Percentiles rank a stretch among this genome's conserved stretches.
Conservation (phyloP, 2,329 filamentous ascomycete species). For the Fusarium circinatum region DNA sequence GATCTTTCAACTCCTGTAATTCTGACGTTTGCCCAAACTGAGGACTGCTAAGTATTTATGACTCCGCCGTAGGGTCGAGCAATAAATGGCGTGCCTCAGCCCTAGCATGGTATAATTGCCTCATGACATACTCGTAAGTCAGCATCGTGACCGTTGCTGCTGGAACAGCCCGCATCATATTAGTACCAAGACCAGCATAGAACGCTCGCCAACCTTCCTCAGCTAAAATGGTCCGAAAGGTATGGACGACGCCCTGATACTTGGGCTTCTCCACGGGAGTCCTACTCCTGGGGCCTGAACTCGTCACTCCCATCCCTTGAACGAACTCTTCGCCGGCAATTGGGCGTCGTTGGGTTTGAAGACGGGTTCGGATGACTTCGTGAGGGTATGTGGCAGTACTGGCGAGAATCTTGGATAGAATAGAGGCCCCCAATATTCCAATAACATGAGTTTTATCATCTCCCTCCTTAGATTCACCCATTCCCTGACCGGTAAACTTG, state of each 20-base stretch:
- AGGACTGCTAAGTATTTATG: conserved; percentile 23
- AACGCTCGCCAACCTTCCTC: conserved; percentile 98
- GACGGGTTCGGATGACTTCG: conserved; percentile 90
- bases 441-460: conserved; percentile 71
- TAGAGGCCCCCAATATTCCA: conserved; percentile 87
- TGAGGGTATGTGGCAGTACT: conserved; percentile 97
- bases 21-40: background rate
- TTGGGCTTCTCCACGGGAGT: conserved; percentile 53
- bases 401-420: conserved; percentile 92
- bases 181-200: conserved; percentile 96
- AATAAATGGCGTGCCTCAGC: conserved; percentile 49
- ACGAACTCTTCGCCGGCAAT: conserved; percentile 64
- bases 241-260: conserved; percentile 84
- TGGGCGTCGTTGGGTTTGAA: conserved; percentile 91
- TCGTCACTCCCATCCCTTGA: conserved; percentile 60
- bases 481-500: conserved; percentile 87
- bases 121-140: conserved; percentile 86
- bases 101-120: conserved; percentile 58
- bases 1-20: conserved; percentile 19
- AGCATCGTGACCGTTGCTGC: conserved; percentile 97
- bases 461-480: conserved; percentile 71
- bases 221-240: conserved; percentile 82
- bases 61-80: conserved; percentile 22
- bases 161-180: conserved; percentile 95
- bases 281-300: conserved; percentile 40